Percentiles rank a stretch among this genome's conserved stretches.
Conservation (phyloP, 441 rosid genomes). For the Populus trichocarpa region DNA sequence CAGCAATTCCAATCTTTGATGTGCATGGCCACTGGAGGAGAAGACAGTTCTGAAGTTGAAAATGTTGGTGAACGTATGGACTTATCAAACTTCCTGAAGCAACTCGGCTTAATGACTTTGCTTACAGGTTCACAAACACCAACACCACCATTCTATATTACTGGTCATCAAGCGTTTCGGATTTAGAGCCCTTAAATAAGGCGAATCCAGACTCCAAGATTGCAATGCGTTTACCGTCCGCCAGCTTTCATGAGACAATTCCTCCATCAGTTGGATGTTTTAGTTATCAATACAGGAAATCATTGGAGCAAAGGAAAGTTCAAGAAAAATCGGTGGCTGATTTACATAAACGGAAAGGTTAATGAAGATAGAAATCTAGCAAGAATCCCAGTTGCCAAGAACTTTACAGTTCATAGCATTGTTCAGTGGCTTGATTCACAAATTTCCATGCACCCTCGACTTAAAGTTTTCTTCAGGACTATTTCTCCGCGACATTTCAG, state of each 20-base stretch:
- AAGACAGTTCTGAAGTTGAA: constrained; percentile 47
- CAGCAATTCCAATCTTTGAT: constrained; percentile 79
- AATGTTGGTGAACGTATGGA: constrained; percentile 56
- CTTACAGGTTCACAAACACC: constrained; percentile 50
- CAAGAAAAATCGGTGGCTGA: constrained; percentile 56
- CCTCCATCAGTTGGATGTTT: constrained; percentile 49
- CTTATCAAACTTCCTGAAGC: constrained; percentile 46
- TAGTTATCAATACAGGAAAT: constrained; percentile 73
- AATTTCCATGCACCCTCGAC: constrained; percentile 43
- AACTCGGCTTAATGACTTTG: constrained; percentile 70
- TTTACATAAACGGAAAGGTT: constrained; percentile 53
- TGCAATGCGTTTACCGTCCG: constrained; percentile 72
- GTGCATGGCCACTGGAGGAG: constrained; percentile 72
- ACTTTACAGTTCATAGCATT: constrained; percentile 48
- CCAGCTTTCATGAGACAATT: constrained; percentile 55
- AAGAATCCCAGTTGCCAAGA: constrained; percentile 50
- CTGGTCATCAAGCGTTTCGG: constrained; percentile 67
- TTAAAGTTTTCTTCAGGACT: constrained; percentile 65
- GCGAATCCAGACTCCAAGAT: constrained; percentile 26
- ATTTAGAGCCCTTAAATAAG: constrained; percentile 46
- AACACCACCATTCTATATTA: constrained; percentile 68
- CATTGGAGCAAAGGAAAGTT: constrained; percentile 76
- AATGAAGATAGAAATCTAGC: constrained; percentile 31
- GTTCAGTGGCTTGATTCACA: constrained; percentile 56
- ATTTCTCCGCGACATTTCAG: constrained; percentile 66